These are phyloP conservation scores for Luffa aegyptiaca DNA, from an alignment of 306 rosid genomes.

Conservation along the genomic window DNA sequence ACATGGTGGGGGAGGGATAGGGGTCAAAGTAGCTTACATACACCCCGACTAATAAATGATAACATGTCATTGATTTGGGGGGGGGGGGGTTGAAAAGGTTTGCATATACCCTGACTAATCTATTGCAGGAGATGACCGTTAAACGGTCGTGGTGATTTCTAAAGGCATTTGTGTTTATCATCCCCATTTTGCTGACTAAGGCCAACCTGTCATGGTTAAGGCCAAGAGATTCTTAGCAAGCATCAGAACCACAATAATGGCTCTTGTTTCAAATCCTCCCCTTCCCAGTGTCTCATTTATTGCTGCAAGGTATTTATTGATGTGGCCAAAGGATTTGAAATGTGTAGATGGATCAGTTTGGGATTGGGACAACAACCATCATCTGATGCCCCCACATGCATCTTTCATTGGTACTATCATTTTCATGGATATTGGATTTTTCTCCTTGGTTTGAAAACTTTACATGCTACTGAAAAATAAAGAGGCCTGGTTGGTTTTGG, in stretches of 20 bases:
- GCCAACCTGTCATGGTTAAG: conserved; percentile 1
- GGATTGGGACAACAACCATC: not conserved
- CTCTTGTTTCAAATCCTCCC: not conserved
- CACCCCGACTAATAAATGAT: not conserved
- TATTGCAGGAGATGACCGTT: not conserved
- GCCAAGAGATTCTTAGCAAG: not conserved
- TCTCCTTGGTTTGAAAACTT: not conserved
- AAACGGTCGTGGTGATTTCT: not conserved
- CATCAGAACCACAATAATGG: conserved; percentile 4
- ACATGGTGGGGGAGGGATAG: not conserved
- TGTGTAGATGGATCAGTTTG: not conserved
- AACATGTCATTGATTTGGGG: not conserved
- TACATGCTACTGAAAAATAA: not conserved
- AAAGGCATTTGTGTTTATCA: not conserved
- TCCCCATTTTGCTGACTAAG: not conserved
- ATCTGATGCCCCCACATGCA: conserved; percentile 10
- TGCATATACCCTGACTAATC: not conserved
- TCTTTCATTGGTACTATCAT: conserved; percentile 9
- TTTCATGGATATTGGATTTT: not conserved
- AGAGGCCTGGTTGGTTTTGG: not conserved
- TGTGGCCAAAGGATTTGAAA: conserved; percentile 4
- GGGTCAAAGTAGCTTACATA: not conserved
- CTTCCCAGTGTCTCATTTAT: not conserved
- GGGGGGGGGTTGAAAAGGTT: not conserved
- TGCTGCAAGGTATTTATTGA: not conserved